Conservation (phyloP, 148 eudicot species). For the Fallopia convolvulus region DNA sequence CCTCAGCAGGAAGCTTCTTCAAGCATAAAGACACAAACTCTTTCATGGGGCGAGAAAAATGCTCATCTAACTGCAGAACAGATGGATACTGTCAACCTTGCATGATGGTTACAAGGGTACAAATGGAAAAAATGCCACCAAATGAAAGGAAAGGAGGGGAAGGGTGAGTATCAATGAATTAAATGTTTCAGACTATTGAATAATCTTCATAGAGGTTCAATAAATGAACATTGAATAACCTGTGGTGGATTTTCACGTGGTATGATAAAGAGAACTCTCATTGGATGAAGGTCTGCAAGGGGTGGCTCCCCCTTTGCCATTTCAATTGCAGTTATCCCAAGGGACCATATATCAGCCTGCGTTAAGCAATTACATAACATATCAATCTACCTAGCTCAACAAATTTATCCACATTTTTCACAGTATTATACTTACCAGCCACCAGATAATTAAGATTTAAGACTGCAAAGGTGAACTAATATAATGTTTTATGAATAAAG, state of each 20-base stretch:
- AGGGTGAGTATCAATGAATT: slow-evolving; percentile 1
- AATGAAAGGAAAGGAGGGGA: not conserved
- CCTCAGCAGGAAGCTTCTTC: slow-evolving; percentile 87
- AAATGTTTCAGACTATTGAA: not conserved
- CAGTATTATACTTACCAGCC: not conserved
- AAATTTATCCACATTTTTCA: not conserved
- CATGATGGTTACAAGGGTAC: not conserved
- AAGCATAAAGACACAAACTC: slow-evolving; percentile 84
- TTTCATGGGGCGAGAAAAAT: slow-evolving; percentile 92
- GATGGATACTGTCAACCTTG: not conserved
- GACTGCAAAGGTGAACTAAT: not conserved
- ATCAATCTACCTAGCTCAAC: not conserved
- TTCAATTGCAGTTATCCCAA: slow-evolving; percentile 94
- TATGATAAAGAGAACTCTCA: slow-evolving; percentile 98
- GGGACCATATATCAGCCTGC: slow-evolving; percentile 99
- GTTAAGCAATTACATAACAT: not conserved
- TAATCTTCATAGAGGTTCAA: not conserved
- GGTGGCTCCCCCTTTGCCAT: slow-evolving; percentile 99
- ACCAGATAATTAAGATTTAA: not conserved
- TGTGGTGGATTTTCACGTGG: slow-evolving; percentile 99
- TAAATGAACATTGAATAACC: slow-evolving; percentile 29
- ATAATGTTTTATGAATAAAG: not conserved
- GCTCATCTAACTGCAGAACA: slow-evolving; percentile 77
- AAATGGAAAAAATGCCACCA: not conserved
- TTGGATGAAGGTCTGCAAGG: slow-evolving; percentile 92